Base-by-base conservation (phyloP, 768 basidiomycete species). In the Cystobasidium tubakii region DNA sequence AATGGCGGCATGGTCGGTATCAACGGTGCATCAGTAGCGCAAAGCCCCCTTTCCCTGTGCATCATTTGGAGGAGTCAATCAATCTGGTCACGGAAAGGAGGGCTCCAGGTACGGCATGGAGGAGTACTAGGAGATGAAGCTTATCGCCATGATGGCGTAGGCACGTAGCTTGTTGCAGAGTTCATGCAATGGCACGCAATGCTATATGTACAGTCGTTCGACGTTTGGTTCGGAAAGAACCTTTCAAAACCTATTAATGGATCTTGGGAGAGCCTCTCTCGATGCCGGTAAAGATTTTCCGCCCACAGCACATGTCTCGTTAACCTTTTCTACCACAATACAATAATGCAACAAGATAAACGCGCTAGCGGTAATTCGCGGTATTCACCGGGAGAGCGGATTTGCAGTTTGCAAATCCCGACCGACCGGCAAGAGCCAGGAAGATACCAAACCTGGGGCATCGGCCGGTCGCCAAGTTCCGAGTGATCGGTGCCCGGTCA, bases 81-180 rank as follows among this genome's bases (percentile, higher is more conserved):
- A 96, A 84, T 91, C 90, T 78, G 93, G 92, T 15, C 80, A 88
- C 82, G 90, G 95, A 19, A 85, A 90, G 39, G 93, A 95, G 79
- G 95, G 95, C 6, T 86, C 87, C 0, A 82, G 81, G 34, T 89
- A 92, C 81, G 94, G 93, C 1, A 91, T 97, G 76, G 86, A 88
- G 50, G 95, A 97, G 78, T 98, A 78, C 69, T 76, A 78, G 62
- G 44, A 31, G 15, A 64, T 75, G 64, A 77, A 77, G 67, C 54
- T 73, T n/a, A 66, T 76, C 17, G 75, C 75, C 31, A 74, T 75
- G 62, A 65, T 42, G 36, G 63, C 39, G 63, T 65, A 65, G 23
- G 46, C 46, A 17, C 17, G 42, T 42, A 42, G 42, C 42, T 7
- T 42, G 9, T 42, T 42, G 42, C 42, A 42, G 17, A 42, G 7